These are phyloP conservation scores for Mortierella sp. DNA, from an alignment of 371 early-diverging fungal species.

Conservation along the genomic window DNA sequence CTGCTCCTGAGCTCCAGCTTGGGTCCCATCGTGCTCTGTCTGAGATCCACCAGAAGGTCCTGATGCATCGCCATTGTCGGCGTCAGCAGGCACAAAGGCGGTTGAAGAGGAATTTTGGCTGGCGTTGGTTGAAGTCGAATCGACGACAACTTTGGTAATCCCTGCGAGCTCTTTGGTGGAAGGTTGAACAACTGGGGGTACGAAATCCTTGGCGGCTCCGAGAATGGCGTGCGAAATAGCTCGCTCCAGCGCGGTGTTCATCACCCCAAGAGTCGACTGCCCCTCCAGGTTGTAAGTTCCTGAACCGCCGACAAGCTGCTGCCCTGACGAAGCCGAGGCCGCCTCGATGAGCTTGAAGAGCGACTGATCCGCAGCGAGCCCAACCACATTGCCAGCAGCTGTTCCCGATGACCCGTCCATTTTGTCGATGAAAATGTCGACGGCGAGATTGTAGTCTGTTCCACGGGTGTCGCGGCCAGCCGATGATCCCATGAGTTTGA, in stretches of 20 bases:
- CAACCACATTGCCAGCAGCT: background rate
- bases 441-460: background rate
- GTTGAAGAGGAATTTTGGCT: too few species aligned
- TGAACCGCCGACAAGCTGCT: background rate
- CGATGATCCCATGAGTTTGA: background rate
- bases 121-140: background rate
- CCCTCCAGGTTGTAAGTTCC: background rate
- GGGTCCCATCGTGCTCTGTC: too few species aligned
- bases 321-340: background rate
- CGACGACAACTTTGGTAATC: background rate
- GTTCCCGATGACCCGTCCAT: background rate
- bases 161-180: background rate
- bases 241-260: conserved; percentile 5
- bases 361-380: background rate
- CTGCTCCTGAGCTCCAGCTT: too few species aligned
- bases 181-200: background rate
- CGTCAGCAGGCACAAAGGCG: background rate
- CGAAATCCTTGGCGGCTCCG: background rate
- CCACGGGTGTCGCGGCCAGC: background rate
- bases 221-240: background rate
- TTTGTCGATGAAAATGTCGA: background rate
- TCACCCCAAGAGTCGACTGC: background rate
- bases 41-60: background rate
- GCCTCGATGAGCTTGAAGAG: conserved; percentile 3
- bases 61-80: background rate